Percentiles rank a stretch among this genome's conserved stretches.
phyloP scores from a whole-genome alignment of 495 filamentous ascomycete genomes.

The Haplographium delicatum region DNA sequence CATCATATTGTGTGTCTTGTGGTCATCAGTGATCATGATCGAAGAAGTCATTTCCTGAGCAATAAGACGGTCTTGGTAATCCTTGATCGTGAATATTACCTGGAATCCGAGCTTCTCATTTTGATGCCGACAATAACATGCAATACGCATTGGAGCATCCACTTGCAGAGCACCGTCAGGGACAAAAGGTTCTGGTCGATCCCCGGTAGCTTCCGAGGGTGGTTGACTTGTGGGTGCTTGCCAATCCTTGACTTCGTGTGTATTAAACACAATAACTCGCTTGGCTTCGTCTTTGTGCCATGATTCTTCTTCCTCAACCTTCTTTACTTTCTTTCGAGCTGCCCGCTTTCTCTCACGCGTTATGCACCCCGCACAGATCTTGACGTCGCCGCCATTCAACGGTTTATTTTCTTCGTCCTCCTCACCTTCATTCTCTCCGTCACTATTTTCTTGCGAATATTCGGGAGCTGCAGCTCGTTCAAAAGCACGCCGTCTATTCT shows the following conservation, averaged over 20 bases:
- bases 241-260: conserved; percentile 86
- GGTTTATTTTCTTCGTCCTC: conserved; percentile 61
- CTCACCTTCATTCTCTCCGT: conserved; percentile 9
- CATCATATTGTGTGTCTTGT: conserved; percentile 69
- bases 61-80: conserved; percentile 64
- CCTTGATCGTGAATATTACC: conserved; percentile 90
- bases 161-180: conserved; percentile 65
- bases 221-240: conserved; percentile 43
- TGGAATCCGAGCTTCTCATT: conserved; percentile 87
- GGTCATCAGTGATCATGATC: conserved; percentile 95
- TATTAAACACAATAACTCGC: conserved; percentile 90
- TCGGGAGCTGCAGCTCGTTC: conserved; percentile 48
- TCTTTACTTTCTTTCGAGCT: conserved; percentile 81
- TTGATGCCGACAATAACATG: conserved; percentile 94
- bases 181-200: conserved; percentile 35
- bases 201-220: conserved; percentile 24
- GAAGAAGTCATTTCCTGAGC: conserved; percentile 81
- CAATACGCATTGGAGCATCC: conserved; percentile 88
- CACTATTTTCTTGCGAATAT: neutral
- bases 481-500: conserved; percentile 57
- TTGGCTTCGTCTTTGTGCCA: conserved; percentile 74
- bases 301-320: conserved; percentile 74
- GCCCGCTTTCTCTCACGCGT: conserved; percentile 82
- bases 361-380: conserved; percentile 80
- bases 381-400: conserved; percentile 79